A percentile compares a stretch with the other conserved stretches of the same genome.
Conservation (phyloP, 1,284 basidiomycete species). For the Gymnopus androsaceus region DNA sequence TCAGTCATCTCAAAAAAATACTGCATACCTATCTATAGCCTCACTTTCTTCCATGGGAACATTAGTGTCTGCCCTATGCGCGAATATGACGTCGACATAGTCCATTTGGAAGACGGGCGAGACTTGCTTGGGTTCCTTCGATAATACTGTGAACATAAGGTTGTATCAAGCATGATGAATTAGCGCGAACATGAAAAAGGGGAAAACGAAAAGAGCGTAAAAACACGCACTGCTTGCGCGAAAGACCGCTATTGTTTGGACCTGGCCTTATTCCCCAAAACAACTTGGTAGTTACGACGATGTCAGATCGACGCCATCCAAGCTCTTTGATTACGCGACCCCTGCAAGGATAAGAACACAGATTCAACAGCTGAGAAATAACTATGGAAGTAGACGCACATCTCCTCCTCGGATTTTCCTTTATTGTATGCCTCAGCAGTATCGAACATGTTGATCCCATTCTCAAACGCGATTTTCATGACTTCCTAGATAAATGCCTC, state of each 20-base stretch:
- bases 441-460: conserved; percentile 70
- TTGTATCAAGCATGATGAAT: too few species aligned
- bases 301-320: conserved; percentile 67
- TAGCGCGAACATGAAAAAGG: conserved; percentile 3
- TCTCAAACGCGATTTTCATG: conserved; percentile 64
- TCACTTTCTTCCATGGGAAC: conserved; percentile 65
- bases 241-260: conserved; percentile 63
- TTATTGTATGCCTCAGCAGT: conserved; percentile 60
- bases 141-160: conserved; percentile 62
- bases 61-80: conserved; percentile 38
- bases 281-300: conserved; percentile 74
- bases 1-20: neutral
- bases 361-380: neutral
- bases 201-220: neutral
- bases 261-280: conserved; percentile 59
- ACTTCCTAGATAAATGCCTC: conserved; percentile 46
- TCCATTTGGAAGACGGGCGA: conserved; percentile 73
- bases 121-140: conserved; percentile 71
- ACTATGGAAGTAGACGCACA: conserved; percentile 39
- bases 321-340: conserved; percentile 79
- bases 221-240: conserved; percentile 69
- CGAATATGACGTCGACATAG: conserved; percentile 79
- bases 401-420: conserved; percentile 71
- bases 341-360: conserved; percentile 46
- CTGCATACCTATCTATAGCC: neutral